A percentile compares a stretch with the other conserved stretches of the same genome.
Conservation (phyloP, 345 rosid genomes). For the Brassica incana region DNA sequence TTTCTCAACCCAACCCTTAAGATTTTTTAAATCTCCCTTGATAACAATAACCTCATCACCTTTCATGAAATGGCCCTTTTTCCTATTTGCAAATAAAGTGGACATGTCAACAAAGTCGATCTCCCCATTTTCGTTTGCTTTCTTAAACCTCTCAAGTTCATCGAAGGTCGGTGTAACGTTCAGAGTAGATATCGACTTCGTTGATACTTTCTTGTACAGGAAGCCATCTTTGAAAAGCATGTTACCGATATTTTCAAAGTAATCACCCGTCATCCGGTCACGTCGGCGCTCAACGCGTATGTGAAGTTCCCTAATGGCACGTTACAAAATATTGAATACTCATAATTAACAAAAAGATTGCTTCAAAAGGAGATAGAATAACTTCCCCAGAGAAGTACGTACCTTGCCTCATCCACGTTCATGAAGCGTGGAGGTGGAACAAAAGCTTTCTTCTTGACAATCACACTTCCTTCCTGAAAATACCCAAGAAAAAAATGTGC, state of each 20-base stretch:
- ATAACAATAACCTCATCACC: conserved; percentile 87
- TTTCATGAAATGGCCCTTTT: conserved; percentile 90
- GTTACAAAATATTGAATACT: conserved; percentile 1
- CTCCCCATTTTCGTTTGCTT: conserved; percentile 69
- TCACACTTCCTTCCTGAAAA: conserved; percentile 73
- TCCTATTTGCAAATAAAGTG: conserved; percentile 70
- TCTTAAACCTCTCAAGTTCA: conserved; percentile 81
- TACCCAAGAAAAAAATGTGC: not conserved
- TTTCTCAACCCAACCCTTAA: conserved; percentile 93
- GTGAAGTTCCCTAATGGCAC: conserved; percentile 60
- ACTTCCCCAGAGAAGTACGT: too few species aligned
- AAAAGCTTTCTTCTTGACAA: conserved; percentile 74
- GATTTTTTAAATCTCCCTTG: conserved; percentile 82
- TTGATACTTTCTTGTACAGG: conserved; percentile 70
- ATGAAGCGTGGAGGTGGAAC: conserved; percentile 89
- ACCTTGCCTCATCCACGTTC: conserved; percentile 94
- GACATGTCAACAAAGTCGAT: conserved; percentile 63
- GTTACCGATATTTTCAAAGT: conserved; percentile 68
- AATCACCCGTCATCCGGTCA: conserved; percentile 74
- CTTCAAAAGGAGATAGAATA: not conserved
- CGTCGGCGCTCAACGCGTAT: conserved; percentile 80
- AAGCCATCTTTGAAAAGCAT: conserved; percentile 84
- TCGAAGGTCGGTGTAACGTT: conserved; percentile 82
- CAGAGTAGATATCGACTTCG: conserved; percentile 65
- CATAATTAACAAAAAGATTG: not conserved